phyloP scores from a whole-genome alignment of 257 asterid genomes.

The Salvia splendens region DNA sequence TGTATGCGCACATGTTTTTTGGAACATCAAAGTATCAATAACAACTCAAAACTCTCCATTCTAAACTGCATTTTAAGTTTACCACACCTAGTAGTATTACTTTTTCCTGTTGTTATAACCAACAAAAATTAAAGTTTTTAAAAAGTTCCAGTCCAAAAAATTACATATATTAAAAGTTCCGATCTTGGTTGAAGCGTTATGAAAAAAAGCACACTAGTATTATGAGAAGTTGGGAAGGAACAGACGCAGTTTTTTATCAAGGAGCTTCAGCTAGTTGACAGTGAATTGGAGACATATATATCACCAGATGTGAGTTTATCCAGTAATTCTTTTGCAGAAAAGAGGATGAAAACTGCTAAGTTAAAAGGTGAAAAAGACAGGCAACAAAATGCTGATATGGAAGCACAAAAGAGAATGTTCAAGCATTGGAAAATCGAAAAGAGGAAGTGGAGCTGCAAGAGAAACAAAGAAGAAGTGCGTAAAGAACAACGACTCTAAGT shows the following conservation, averaged over 20 bases:
- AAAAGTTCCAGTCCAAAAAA: too few relatives aligned
- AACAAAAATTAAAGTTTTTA: too few relatives aligned
- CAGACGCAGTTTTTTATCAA: too few relatives aligned
- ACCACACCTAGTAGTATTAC: too few relatives aligned
- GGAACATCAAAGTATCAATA: background rate
- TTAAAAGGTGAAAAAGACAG: slow-evolving; percentile 92
- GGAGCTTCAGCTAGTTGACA: slow-evolving; percentile 91
- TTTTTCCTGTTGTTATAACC: too few relatives aligned
- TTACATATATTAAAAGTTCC: too few relatives aligned
- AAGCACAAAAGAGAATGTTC: slow-evolving; percentile 82
- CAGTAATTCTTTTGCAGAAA: slow-evolving; percentile 56
- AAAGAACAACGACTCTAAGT: slow-evolving; percentile 91
- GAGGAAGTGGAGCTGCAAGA: slow-evolving; percentile 87
- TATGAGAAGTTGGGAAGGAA: too few relatives aligned
- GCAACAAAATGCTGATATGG: slow-evolving; percentile 90
- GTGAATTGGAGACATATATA: slow-evolving; percentile 90
- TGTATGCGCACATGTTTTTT: background rate
- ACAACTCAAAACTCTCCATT: background rate
- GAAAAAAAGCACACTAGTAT: too few relatives aligned
- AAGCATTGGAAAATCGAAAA: slow-evolving; percentile 80
- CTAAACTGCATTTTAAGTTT: background rate
- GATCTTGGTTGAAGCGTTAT: too few relatives aligned
- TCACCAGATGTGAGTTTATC: slow-evolving; percentile 75
- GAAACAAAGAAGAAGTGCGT: slow-evolving; percentile 75
- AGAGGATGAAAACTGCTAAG: slow-evolving; percentile 94